These are phyloP conservation scores for Phialocephala sp. DNA, from an alignment of 2,329 filamentous ascomycete genomes.

Conservation along the genomic window DNA sequence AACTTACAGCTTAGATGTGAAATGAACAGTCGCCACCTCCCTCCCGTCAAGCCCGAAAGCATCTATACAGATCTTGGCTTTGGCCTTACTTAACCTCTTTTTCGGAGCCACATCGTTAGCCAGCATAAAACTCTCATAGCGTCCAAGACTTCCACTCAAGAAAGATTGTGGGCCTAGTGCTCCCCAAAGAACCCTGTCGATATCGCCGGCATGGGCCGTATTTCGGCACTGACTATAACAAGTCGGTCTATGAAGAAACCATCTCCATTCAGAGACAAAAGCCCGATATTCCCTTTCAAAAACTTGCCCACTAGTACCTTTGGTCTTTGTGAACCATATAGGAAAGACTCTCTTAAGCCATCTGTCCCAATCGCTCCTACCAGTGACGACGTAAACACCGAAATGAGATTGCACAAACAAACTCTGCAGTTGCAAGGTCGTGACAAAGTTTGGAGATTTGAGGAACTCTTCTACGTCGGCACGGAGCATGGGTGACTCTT, in stretches of 20 bases:
- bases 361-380: background rate
- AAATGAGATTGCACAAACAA: background rate
- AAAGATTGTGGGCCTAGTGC: background rate
- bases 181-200: slow-evolving; percentile 1
- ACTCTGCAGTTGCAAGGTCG: background rate
- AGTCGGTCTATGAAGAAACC: slow-evolving; percentile 2
- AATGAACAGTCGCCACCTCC: background rate
- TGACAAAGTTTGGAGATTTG: background rate
- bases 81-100: background rate
- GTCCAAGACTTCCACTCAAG: background rate
- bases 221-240: background rate
- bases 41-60: background rate
- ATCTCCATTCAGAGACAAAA: slow-evolving; percentile 2
- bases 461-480: background rate
- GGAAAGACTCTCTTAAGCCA: slow-evolving; percentile 2
- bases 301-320: background rate
- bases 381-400: background rate
- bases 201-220: background rate
- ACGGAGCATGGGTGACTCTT: background rate
- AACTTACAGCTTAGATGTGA: background rate
- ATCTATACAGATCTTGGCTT: background rate
- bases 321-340: background rate
- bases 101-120: background rate
- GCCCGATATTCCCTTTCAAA: background rate
- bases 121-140: slow-evolving; percentile 1